These are phyloP conservation scores for Fusarium incarnatum DNA, from an alignment of 2,329 filamentous ascomycete genomes.

Conservation along the genomic window DNA sequence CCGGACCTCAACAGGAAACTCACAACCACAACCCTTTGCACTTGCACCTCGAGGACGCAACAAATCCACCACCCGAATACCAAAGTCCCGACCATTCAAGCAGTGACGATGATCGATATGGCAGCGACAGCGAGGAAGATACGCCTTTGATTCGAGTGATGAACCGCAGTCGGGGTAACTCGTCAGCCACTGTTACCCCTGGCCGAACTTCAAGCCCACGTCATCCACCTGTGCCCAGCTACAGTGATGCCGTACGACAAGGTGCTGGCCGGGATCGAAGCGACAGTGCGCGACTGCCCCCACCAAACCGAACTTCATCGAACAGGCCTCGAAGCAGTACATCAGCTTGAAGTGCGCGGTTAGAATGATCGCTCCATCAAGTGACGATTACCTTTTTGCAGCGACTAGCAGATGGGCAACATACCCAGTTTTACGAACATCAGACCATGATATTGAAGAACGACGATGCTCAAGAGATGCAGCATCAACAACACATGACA, in stretches of 20 bases:
- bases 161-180: conserved; percentile 63
- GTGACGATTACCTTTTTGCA: background rate
- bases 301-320: conserved; percentile 26
- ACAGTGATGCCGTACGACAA: conserved; percentile 77
- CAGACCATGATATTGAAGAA: conserved; percentile 14
- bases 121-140: conserved; percentile 69
- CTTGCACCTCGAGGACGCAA: conserved; percentile 63
- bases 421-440: conserved; percentile 3
- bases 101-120: conserved; percentile 67
- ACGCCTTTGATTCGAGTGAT: conserved; percentile 64
- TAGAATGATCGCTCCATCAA: background rate
- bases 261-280: conserved; percentile 52
- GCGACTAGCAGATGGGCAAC: background rate
- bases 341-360: conserved; percentile 20
- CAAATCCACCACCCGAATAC: conserved; percentile 77
- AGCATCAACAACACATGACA: conserved; percentile 38
- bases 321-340: conserved; percentile 38
- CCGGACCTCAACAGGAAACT: conserved; percentile 40
- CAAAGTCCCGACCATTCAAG: conserved; percentile 73
- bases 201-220: conserved; percentile 40
- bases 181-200: conserved; percentile 56
- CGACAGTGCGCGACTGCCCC: conserved; percentile 41
- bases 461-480: conserved; percentile 23
- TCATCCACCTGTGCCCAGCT: conserved; percentile 81
- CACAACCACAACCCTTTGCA: conserved; percentile 55